A percentile compares a stretch with the other conserved stretches of the same genome.
These are phyloP conservation scores for Rhodotorula sp. DNA, from an alignment of 1,284 basidiomycete genomes.

Conservation along the genomic window DNA sequence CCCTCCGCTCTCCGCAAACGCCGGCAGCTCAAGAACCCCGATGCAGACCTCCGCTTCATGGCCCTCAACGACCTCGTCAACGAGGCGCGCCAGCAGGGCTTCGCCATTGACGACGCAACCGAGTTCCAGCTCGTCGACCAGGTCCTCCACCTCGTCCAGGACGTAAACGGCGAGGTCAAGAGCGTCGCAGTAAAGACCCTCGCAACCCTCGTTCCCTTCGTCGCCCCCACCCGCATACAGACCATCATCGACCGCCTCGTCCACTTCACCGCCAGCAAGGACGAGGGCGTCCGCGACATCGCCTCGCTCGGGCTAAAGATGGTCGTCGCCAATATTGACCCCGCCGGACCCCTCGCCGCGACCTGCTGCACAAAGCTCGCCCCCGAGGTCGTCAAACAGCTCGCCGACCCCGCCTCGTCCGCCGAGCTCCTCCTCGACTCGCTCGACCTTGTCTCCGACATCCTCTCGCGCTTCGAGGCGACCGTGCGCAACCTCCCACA, in stretches of 20 bases:
- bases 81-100: slow-evolving; percentile 61
- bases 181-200: slow-evolving; percentile 93
- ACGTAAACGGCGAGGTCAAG: slow-evolving; percentile 96
- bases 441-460: slow-evolving; percentile 84
- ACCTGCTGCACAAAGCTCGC: slow-evolving; percentile 81
- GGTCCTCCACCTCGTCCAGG: slow-evolving; percentile 52
- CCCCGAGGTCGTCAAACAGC: slow-evolving; percentile 76
- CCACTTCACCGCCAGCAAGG: slow-evolving; percentile 74
- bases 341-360: slow-evolving; percentile 72
- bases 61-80: slow-evolving; percentile 86
- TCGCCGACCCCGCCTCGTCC: slow-evolving; percentile 71
- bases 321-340: slow-evolving; percentile 83
- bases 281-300: slow-evolving; percentile 90
- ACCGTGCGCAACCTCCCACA: slow-evolving; percentile 53
- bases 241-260: slow-evolving; percentile 83
- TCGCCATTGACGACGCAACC: slow-evolving; percentile 70
- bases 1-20: neutral
- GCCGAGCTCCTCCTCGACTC: slow-evolving; percentile 86
- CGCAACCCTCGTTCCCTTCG: slow-evolving; percentile 81
- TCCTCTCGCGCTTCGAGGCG: slow-evolving; percentile 80
- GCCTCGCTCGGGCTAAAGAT: slow-evolving; percentile 73
- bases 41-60: slow-evolving; percentile 65
- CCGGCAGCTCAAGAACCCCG: slow-evolving; percentile 51
- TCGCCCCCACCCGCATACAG: slow-evolving; percentile 78
- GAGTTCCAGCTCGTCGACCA: slow-evolving; percentile 45